phyloP scores from a whole-genome alignment of 768 basidiomycete genomes.

The Lyophyllum atratum region DNA sequence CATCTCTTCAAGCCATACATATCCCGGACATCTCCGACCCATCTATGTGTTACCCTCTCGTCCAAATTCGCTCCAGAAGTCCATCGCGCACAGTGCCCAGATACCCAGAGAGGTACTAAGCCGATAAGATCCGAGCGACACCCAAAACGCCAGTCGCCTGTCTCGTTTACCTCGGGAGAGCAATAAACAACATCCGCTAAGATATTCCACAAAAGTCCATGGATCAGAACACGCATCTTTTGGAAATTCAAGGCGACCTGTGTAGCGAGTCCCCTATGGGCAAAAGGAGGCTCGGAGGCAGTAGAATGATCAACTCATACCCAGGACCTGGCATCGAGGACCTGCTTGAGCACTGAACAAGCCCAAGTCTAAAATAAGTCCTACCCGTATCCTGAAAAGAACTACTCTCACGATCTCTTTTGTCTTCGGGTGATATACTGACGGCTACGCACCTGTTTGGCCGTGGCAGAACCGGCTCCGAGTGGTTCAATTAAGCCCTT shows the following conservation, averaged over 20 bases:
- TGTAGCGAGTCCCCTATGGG: not conserved
- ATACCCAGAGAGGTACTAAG: too few relatives aligned
- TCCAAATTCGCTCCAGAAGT: not conserved
- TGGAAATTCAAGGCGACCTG: not conserved
- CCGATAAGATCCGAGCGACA: not conserved
- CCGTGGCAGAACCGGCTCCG: not conserved
- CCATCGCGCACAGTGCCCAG: not conserved
- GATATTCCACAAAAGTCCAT: not conserved
- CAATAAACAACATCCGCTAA: not conserved
- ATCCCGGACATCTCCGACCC: conserved; percentile 10
- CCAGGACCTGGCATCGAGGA: not conserved
- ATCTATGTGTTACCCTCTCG: not conserved
- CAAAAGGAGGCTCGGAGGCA: not conserved
- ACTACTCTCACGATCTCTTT: not conserved
- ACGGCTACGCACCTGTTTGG: not conserved
- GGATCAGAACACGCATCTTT: not conserved
- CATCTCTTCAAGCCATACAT: not conserved
- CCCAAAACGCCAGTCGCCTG: not conserved
- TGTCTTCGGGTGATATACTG: not conserved
- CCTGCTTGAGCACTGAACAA: not conserved
- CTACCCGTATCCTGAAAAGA: not conserved
- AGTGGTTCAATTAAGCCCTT: not conserved
- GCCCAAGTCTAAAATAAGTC: not conserved
- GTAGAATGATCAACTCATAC: not conserved
- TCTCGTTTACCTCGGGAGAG: not conserved